Percentiles rank a stretch among this genome's conserved stretches.
Conservation (phyloP, 768 basidiomycete species). For the Mycena sanguinolenta region DNA sequence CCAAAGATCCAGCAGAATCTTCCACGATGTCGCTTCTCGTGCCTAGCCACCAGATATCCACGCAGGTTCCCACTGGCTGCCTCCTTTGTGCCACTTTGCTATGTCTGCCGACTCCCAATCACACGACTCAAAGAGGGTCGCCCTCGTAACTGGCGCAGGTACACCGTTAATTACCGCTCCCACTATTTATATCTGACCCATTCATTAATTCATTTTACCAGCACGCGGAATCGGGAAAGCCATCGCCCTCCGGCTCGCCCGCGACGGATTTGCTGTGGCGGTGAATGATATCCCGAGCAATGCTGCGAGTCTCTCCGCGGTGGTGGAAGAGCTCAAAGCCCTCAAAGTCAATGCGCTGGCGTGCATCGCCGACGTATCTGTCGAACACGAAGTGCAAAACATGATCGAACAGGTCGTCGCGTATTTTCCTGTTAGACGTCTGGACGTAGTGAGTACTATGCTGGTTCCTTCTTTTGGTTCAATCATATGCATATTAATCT, state of each 20-base stretch:
- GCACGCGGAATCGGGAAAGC: conserved; percentile 57
- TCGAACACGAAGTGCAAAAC: conserved; percentile 41
- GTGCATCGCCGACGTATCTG: conserved; percentile 39
- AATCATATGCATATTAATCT: not conserved
- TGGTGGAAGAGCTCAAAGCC: conserved; percentile 39
- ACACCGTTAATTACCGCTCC: not conserved
- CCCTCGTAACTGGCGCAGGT: conserved; percentile 32
- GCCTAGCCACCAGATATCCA: conserved; percentile 4
- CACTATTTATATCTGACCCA: not conserved
- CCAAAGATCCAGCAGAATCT: not conserved
- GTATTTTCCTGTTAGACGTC: conserved; percentile 27
- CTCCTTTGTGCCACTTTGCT: not conserved
- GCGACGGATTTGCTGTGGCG: conserved; percentile 54
- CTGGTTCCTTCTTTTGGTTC: not conserved
- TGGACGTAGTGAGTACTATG: conserved; percentile 36
- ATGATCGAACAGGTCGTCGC: conserved; percentile 38
- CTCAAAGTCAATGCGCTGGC: conserved; percentile 26
- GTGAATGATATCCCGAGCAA: conserved; percentile 48
- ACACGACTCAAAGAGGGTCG: conserved; percentile 7
- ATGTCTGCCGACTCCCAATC: conserved; percentile 7
- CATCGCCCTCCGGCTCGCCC: conserved; percentile 55
- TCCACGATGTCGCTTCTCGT: conserved; percentile 12
- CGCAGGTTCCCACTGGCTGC: not conserved
- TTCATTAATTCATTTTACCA: not conserved
- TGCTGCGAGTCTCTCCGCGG: conserved; percentile 17